These are phyloP conservation scores for Salix arbutifolia DNA, from an alignment of 345 rosid genomes.

Conservation along the genomic window DNA sequence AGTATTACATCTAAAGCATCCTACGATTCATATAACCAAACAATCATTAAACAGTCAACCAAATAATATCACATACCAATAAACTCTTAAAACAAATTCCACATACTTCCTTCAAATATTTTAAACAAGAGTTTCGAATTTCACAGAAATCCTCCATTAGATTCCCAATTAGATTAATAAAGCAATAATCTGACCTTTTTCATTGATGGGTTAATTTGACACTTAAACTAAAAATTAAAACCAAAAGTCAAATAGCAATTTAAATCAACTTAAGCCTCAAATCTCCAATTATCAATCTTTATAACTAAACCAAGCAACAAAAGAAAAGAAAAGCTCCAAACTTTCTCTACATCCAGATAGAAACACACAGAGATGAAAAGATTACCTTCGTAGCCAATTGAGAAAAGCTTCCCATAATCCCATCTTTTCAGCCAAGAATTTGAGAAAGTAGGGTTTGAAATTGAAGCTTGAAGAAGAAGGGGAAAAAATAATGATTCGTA, in stretches of 20 bases:
- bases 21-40: background rate
- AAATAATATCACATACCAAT: background rate
- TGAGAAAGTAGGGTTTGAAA: slow-evolving; percentile 6
- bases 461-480: background rate
- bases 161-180: background rate
- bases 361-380: background rate
- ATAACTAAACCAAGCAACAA: background rate
- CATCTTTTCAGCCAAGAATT: slow-evolving; percentile 10
- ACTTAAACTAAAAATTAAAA: background rate
- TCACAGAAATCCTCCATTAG: background rate
- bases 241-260: background rate
- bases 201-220: background rate
- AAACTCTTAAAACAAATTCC: background rate
- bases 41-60: background rate
- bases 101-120: background rate
- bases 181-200: background rate
- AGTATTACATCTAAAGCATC: background rate
- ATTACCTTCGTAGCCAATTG: slow-evolving; percentile 41
- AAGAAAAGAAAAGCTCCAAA: background rate
- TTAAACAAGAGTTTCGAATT: background rate
- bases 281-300: background rate
- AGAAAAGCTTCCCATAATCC: slow-evolving; percentile 41
- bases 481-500: background rate
- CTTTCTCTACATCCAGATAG: slow-evolving; percentile 11
- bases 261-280: background rate